Evolutionary conservation across 768 basidiomycete species (phyloP), one percentile per base, ranked within the genome.

Genomic region (Stropharia rugosoannulata): DNA sequence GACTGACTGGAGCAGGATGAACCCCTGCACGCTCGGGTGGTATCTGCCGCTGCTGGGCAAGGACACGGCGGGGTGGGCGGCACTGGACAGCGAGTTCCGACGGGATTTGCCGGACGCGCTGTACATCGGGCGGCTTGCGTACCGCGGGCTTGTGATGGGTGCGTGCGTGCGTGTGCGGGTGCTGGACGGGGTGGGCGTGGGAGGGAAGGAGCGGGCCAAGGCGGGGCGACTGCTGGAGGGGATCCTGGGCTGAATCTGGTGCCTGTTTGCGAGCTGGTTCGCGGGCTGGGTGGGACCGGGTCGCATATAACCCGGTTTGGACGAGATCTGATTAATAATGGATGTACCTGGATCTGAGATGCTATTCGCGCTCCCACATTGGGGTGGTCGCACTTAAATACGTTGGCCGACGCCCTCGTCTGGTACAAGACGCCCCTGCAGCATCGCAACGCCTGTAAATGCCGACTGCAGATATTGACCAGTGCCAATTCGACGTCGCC

Each of bases 1-100:
- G 65, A 53, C 56, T 47, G 50, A 41, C 22, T 51, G 32, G 48
- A 49, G 51, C 62, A 81, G 80, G 68, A 97, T 98, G 94, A 99
- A 99, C 67, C 95, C 97, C 51, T 93, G 90, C 62, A 98, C 95
- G 16, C 85, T 98, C 10, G 92, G 92, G 5, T 96, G 93, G 89
- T 98, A 99, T 71, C 79, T 97, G 35, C 94, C 97, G 19, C 73
- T 98, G 56, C 79, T 95, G 49, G 84, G 90, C 55, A 77, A 81
- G 61, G 85, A 86, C 63, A 75, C 82, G 50, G 83, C 83, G 62
- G 72, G 66, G 48, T 97, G 93, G 93, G 76, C 83, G 62, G 86
- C 86, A 61, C 74, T 92, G 69, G 96, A 98, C 72, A 74, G 76
- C 13, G 87, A 88, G 66, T 98, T 95, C 79, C 85, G 95, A 16